phyloP scores from a whole-genome alignment of 192 early-diverging fungal species.

The Linnemannia hyalina region DNA sequence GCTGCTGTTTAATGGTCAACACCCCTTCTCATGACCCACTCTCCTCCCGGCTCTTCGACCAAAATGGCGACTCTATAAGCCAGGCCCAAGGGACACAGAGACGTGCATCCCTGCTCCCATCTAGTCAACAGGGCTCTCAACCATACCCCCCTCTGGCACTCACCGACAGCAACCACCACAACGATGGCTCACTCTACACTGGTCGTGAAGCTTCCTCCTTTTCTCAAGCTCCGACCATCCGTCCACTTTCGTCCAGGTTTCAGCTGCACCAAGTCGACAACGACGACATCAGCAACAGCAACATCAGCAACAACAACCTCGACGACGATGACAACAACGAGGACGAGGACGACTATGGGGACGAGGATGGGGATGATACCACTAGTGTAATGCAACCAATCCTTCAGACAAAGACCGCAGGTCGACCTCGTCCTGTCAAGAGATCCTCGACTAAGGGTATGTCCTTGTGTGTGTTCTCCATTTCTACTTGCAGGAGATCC shows the following conservation, averaged over 20 bases:
- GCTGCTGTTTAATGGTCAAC: slow-evolving; percentile 50
- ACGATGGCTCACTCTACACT: neutral
- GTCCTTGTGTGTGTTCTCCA: neutral
- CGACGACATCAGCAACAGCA: neutral
- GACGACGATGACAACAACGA: slow-evolving; percentile 7
- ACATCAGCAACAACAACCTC: neutral
- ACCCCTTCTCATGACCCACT: slow-evolving; percentile 44
- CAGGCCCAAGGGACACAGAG: slow-evolving; percentile 17
- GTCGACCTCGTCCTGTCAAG: neutral
- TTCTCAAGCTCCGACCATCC: neutral
- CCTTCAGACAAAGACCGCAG: neutral
- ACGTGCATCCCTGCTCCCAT: neutral
- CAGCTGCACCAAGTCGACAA: neutral
- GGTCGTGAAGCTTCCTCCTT: neutral
- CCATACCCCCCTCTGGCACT: neutral
- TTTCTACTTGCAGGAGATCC: no score
- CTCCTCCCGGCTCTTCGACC: slow-evolving; percentile 23
- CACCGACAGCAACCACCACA: neutral
- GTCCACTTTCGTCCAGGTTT: neutral
- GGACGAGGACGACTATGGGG: slow-evolving; percentile 19
- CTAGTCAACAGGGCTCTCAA: slow-evolving; percentile 18
- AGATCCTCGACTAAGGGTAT: neutral
- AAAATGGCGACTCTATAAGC: slow-evolving; percentile 43
- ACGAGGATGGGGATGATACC: slow-evolving; percentile 22
- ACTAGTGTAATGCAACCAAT: slow-evolving; percentile 8